Percentiles rank a stretch among this genome's conserved stretches.
phyloP scores from a whole-genome alignment of 805 yeast genomes.

The Spencermartinsiella europaea region DNA sequence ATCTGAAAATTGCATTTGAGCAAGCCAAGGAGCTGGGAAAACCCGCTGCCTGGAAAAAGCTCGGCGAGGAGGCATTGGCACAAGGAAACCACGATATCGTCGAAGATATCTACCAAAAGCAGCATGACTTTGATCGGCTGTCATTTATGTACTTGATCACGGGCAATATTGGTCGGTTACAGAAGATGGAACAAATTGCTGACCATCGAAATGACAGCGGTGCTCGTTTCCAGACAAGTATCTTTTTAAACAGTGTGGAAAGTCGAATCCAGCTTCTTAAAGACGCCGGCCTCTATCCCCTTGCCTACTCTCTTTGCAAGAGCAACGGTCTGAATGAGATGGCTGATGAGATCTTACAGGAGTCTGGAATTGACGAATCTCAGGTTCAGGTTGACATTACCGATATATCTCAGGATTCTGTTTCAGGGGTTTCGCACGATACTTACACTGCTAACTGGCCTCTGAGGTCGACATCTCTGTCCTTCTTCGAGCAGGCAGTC shows the following conservation, averaged over 20 bases:
- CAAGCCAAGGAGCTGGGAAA: constrained; percentile 79
- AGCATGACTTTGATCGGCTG: constrained; percentile 78
- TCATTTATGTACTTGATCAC: constrained; percentile 82
- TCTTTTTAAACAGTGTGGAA: constrained; percentile 69
- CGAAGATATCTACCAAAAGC: constrained; percentile 84
- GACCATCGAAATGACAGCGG: constrained; percentile 78
- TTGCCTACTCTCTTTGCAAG: constrained; percentile 91
- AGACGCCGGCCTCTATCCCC: constrained; percentile 74
- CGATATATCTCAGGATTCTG: constrained; percentile 30
- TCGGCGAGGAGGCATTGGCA: constrained; percentile 78
- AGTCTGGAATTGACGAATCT: constrained; percentile 59
- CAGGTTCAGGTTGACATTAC: constrained; percentile 57
- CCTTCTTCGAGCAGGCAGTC: constrained; percentile 82
- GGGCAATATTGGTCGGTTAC: constrained; percentile 71
- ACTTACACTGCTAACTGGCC: constrained; percentile 68
- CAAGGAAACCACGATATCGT: constrained; percentile 87
- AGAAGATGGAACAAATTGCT: constrained; percentile 84
- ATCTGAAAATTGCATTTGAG: constrained; percentile 75
- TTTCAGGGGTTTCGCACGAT: constrained; percentile 45
- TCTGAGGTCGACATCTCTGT: constrained; percentile 59
- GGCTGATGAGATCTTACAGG: constrained; percentile 66
- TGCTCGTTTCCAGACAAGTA: constrained; percentile 75
- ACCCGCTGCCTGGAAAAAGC: constrained; percentile 67
- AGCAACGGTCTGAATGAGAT: constrained; percentile 72
- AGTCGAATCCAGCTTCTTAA: constrained; percentile 70